These are phyloP conservation scores for Flaveria robusta DNA, from an alignment of 129 eudicot genomes.

Conservation along the genomic window DNA sequence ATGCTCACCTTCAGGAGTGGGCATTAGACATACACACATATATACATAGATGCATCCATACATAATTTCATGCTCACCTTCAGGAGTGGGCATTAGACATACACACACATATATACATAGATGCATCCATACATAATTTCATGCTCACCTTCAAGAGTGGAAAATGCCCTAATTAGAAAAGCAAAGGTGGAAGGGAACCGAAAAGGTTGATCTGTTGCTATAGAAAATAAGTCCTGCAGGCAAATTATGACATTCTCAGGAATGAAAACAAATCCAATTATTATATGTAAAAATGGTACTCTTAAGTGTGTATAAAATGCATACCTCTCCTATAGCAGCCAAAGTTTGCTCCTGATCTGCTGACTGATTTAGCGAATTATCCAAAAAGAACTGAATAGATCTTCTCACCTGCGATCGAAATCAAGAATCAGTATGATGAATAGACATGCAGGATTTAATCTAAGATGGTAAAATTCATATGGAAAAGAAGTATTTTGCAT, in stretches of 20 bases:
- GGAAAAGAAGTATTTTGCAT: constrained; percentile 33
- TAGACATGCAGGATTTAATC: background rate
- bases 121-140: background rate
- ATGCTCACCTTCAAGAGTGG: constrained; percentile 88
- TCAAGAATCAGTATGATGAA: constrained; percentile 14
- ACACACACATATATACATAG: background rate
- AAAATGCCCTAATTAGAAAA: constrained; percentile 88
- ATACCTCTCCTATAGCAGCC: constrained; percentile 95
- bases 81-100: too few relatives aligned
- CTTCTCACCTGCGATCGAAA: constrained; percentile 70
- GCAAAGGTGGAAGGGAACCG: constrained; percentile 95
- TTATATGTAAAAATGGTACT: constrained; percentile 11
- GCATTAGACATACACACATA: too few relatives aligned
- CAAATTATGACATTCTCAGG: background rate
- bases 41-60: background rate
- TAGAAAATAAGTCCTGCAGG: constrained; percentile 92
- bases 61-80: constrained; percentile 53
- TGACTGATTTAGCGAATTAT: constrained; percentile 68
- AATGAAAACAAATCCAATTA: background rate
- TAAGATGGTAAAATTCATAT: constrained; percentile 21
- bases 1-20: too few relatives aligned
- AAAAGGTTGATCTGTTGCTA: constrained; percentile 95
- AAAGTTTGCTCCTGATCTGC: constrained; percentile 78
- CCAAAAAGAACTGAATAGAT: constrained; percentile 94
- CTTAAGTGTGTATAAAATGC: constrained; percentile 4